Base-by-base conservation (phyloP, 2,329 filamentous ascomycete genomes). In the Nothopassalora personata region DNA sequence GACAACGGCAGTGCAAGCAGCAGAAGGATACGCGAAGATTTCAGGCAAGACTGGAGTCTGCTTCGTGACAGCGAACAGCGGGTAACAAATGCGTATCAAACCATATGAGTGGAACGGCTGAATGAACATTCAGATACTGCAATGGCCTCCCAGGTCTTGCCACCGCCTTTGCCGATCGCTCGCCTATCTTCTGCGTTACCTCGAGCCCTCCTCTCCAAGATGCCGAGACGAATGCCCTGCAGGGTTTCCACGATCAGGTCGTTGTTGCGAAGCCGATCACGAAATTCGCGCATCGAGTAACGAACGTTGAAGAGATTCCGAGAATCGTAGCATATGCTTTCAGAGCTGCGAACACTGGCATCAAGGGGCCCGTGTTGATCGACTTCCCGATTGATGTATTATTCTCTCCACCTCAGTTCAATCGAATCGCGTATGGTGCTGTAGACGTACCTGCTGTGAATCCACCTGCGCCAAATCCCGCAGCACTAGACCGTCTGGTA, bases 61-160 rank as follows among this genome's bases (percentile, higher is more conserved):
- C 58, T 80, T 80, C 56, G 73, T 80, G 1, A 80, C 78, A 10
- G 77, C 77, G 0, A 80, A 80, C 53, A 79, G 77, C 60, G 77
- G 77, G 77, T 78, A 60, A 57, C 73, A 19, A 15, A 23, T 23
- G 27, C 27, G 23, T 23, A 36, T 10, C 34, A 36, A 10, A 10
- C 1, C 34, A 53, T 27, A 23, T n/a, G 11, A 23, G 3, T 43
- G 11, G 15, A n/a, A 47, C n/a, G 47, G 15, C 31, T 19, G 39
- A 50, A 43, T 54, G 27, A 58, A 62, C n/a, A 7, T 31, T 8
- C 13, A 79, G 77, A 0, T 79, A 78, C 64, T 75, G 71, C 49
- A 80, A 80, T 57, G 75, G 75, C 8, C 65, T 79, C 5, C 76
- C 77, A 1, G 77, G 77, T 15, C 69, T 80, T 5, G 76, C 76